These are phyloP conservation scores for Neopestalotiopsis sp. DNA, from an alignment of 2,329 filamentous ascomycete species.

Conservation along the genomic window DNA sequence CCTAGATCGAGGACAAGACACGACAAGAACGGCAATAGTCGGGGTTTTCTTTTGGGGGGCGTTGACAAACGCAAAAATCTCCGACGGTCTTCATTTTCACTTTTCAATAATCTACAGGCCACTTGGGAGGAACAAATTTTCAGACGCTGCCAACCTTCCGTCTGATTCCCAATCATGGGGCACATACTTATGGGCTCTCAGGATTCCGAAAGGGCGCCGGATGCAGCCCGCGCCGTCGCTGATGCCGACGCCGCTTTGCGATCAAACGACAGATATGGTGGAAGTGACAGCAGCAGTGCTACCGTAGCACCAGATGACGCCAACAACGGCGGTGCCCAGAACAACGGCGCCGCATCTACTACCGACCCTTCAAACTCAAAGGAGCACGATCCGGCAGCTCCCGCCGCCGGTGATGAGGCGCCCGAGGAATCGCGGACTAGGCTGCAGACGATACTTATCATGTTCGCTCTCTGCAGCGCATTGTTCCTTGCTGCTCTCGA, in stretches of 20 bases:
- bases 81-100: not conserved
- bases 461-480: slow-evolving; percentile 38
- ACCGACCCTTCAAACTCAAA: not conserved
- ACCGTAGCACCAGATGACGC: slow-evolving; percentile 15
- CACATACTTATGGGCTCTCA: not conserved
- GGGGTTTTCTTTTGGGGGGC: not conserved
- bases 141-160: not conserved
- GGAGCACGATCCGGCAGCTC: not conserved
- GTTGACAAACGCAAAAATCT: not conserved
- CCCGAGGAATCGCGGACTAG: slow-evolving; percentile 31
- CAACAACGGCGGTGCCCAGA: slow-evolving; percentile 10
- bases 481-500: slow-evolving; percentile 62
- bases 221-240: not conserved
- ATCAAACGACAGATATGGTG: not conserved
- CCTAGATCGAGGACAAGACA: not conserved
- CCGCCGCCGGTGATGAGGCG: slow-evolving; percentile 17
- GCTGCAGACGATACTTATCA: slow-evolving; percentile 36
- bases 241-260: too few relatives aligned
- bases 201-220: not conserved
- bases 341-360: slow-evolving; percentile 10
- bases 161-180: not conserved
- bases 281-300: not conserved
- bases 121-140: not conserved
- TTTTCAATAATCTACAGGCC: not conserved
- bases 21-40: not conserved